Evolutionary conservation across 2,329 filamentous ascomycete genomes (phyloP), one percentile per base, ranked within the genome.

Genomic region (Alternaria angustiovoidea): DNA sequence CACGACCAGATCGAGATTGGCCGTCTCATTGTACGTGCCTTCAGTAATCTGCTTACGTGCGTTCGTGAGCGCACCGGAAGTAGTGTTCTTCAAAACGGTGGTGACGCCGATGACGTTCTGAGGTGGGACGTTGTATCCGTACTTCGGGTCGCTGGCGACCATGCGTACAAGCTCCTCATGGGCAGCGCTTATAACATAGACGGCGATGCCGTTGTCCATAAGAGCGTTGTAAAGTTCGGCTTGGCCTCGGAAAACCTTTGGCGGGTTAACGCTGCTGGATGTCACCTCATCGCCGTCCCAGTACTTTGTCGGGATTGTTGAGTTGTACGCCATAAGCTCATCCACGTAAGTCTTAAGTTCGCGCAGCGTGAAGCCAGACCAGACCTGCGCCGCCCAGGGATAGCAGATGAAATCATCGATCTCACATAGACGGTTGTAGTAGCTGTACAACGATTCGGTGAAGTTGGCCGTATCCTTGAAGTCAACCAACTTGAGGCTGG

Each of bases 401-500:
- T 75, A 75, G 60, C 72, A 75, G 4, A 75, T 56, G 5, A 74
- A 65, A 16, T 69, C 66, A 44, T 75, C 72, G 9, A 74, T 69
- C 34, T 73, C 70, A 46, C 72, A 75, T 3, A 75, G 61, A 7
- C 72, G 71, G 24, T 63, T 61, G 52, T 75, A 75, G 63, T 75
- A 75, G 62, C 69, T 72, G 62, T 71, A 75, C 22, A 75, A 58
- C 5, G 69, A 62, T 43, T 75, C 72, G 6, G 72, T 74, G 51
- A 65, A 74, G 54, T 75, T 75, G 16, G 68, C 71, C 7, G 69
- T 70, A 32, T 75, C 72, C 49, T 75, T 75, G 69, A 73, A 75
- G 32, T 72, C 69, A 47, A 75, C 69, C 57, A 75, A 56, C 44
- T 72, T 71, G 43, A 75, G 64, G 36, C 59, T 65, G 7, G 71